Evolutionary conservation across 83 land plant genomes (phyloP).

Genomic region (Thuja plicata): DNA sequence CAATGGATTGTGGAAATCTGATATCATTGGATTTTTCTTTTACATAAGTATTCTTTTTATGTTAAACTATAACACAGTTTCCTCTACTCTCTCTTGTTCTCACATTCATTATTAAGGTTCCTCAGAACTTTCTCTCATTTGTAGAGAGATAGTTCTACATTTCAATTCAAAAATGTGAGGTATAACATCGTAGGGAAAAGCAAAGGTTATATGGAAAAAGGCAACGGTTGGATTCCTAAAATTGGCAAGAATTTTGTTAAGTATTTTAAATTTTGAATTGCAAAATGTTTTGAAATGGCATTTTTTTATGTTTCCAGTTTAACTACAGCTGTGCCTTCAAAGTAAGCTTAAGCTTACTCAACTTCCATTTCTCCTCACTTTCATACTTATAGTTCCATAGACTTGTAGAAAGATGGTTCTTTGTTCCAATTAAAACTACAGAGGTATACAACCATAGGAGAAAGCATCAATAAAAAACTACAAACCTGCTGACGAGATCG

Average conservation of each 20-base stretch:
- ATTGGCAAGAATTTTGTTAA: no score
- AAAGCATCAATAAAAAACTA: neutral
- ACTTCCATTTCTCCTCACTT: neutral
- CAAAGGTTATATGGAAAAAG: neutral
- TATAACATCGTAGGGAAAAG: neutral
- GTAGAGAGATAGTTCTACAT: neutral
- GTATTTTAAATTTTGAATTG: no score
- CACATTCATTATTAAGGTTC: neutral
- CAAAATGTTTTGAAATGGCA: no score
- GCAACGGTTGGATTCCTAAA: no score
- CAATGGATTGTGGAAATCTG: no score
- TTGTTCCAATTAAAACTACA: neutral
- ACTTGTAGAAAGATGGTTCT: neutral
- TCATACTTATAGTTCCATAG: neutral
- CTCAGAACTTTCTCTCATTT: neutral
- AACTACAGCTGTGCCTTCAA: no score
- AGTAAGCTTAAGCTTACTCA: neutral
- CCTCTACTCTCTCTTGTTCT: neutral
- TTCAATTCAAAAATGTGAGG: neutral
- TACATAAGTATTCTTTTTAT: neutral
- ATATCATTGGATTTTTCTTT: neutral
- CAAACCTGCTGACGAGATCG: slow-evolving; percentile 26
- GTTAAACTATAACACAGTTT: neutral
- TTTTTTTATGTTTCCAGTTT: no score
- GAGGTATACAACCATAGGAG: no score